Percentiles rank a stretch among this genome's conserved stretches.
phyloP scores from a whole-genome alignment of 768 basidiomycete genomes.

The Polyporus arcularius region DNA sequence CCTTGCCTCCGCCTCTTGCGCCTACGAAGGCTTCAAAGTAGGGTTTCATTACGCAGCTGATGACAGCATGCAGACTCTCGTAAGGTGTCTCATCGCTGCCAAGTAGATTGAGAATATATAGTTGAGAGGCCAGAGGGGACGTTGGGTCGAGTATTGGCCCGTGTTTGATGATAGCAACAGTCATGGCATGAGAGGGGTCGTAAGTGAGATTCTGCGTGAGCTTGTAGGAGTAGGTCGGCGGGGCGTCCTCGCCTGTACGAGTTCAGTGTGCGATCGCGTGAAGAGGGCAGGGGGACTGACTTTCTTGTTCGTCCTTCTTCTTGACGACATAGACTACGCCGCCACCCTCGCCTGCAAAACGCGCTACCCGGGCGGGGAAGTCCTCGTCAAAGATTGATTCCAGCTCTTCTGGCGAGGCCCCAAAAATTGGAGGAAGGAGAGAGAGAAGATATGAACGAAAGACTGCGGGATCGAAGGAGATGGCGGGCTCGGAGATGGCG shows the following conservation, averaged over 20 bases:
- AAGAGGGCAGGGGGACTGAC: conserved; percentile 38
- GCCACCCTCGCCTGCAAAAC: conserved; percentile 75
- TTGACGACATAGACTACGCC: conserved; percentile 85
- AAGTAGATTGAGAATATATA: conserved; percentile 92
- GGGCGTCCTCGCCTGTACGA: conserved; percentile 56
- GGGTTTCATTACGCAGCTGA: conserved; percentile 94
- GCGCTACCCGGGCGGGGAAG: conserved; percentile 73
- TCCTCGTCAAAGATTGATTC: conserved; percentile 67
- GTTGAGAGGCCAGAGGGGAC: conserved; percentile 78
- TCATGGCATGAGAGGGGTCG: conserved; percentile 76
- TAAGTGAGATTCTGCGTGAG: conserved; percentile 77
- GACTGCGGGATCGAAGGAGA: conserved; percentile 64
- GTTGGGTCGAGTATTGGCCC: conserved; percentile 77
- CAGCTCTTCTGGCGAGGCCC: conserved; percentile 65
- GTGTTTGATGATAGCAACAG: conserved; percentile 95
- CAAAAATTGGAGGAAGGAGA: conserved; percentile 81
- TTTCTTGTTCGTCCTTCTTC: conserved; percentile 71
- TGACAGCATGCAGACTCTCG: conserved; percentile 92
- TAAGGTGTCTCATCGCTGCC: conserved; percentile 90
- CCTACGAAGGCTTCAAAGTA: conserved; percentile 99
- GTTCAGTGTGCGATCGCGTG: neutral
- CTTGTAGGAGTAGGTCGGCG: conserved; percentile 63
- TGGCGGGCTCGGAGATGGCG: conserved; percentile 37
- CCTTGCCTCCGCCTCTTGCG: conserved; percentile 73
- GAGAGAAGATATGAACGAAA: conserved; percentile 72